These are phyloP conservation scores for Botryobasidium botryosum DNA, from an alignment of 768 basidiomycete genomes.

Conservation along the genomic window DNA sequence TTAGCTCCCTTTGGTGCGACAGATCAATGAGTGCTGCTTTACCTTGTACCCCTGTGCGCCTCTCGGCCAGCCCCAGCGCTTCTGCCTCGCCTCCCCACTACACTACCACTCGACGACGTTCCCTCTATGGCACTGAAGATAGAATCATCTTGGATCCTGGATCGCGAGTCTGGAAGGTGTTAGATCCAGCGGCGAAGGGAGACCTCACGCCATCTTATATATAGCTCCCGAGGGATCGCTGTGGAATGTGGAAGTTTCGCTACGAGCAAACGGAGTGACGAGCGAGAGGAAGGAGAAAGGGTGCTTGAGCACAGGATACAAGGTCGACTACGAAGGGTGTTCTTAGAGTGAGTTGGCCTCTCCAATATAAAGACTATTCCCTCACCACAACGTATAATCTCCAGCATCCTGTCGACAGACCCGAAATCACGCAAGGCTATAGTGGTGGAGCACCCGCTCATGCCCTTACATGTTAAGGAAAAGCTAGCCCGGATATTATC, in stretches of 20 bases:
- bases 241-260: too few species aligned
- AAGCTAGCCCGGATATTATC: constrained; percentile 74
- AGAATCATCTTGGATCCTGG: constrained; percentile 90
- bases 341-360: constrained; percentile 49
- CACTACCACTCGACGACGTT: constrained; percentile 70
- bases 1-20: too few species aligned
- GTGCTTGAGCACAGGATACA: constrained; percentile 56
- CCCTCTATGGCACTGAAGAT: constrained; percentile 93
- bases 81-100: constrained; percentile 86
- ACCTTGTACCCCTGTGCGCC: too few species aligned
- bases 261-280: constrained; percentile 24
- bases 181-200: constrained; percentile 91
- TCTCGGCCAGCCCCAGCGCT: too few species aligned
- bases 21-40: too few species aligned
- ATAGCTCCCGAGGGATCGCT: too few species aligned
- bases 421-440: constrained; percentile 93
- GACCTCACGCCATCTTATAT: constrained; percentile 75
- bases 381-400: neutral
- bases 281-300: constrained; percentile 56
- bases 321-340: constrained; percentile 53
- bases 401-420: constrained; percentile 82
- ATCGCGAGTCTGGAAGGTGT: constrained; percentile 89
- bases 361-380: neutral
- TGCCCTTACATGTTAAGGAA: constrained; percentile 79
- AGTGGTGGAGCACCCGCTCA: constrained; percentile 72